Conservation (phyloP, 106 monocot genomes). For the Apostasia shenzhenica region DNA sequence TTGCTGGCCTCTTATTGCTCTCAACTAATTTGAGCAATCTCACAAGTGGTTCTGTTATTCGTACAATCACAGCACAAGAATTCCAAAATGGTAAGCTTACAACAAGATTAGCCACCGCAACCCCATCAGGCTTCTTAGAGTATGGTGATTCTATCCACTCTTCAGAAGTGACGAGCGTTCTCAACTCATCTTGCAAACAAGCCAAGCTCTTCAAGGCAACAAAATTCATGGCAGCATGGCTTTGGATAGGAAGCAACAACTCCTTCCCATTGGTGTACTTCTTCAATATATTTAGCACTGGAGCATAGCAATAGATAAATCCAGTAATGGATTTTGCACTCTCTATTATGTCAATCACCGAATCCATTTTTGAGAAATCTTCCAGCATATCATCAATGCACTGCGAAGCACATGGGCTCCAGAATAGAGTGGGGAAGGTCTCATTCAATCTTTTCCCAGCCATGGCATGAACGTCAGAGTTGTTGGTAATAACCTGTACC, state of each 20-base stretch:
- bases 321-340: conserved; percentile 62
- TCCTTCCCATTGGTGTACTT: conserved; percentile 71
- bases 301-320: conserved; percentile 59
- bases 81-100: conserved; percentile 56
- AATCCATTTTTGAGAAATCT: conserved; percentile 56
- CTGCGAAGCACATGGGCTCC: conserved; percentile 73
- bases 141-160: conserved; percentile 59
- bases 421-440: conserved; percentile 76
- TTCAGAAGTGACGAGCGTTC: conserved; percentile 50
- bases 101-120: conserved; percentile 34
- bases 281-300: conserved; percentile 61
- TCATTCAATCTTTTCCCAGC: conserved; percentile 69
- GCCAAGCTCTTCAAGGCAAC: conserved; percentile 52
- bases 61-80: conserved; percentile 43
- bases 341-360: conserved; percentile 42
- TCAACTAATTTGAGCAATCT: conserved; percentile 49
- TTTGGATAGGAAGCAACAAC: conserved; percentile 42
- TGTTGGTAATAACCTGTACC: conserved; percentile 75
- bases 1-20: conserved; percentile 55
- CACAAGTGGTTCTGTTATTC: conserved; percentile 63
- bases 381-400: conserved; percentile 76
- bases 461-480: conserved; percentile 45
- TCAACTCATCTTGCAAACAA: conserved; percentile 54
- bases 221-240: conserved; percentile 50
- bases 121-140: conserved; percentile 54